phyloP scores from a whole-genome alignment of 208 protist species.

The Endotrypanum monterogeii region DNA sequence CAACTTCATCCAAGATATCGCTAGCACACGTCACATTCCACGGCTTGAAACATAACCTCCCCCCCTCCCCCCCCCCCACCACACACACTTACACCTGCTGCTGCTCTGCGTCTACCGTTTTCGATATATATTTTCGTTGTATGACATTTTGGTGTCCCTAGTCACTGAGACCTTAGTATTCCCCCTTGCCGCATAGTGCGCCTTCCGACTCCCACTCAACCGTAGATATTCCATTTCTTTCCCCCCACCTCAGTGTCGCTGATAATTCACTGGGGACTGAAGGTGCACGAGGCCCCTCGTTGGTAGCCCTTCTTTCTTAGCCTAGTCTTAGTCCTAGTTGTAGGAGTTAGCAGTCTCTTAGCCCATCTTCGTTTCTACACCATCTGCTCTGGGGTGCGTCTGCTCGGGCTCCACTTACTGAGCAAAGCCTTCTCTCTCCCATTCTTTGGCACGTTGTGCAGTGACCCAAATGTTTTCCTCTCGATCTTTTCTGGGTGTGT shows the following conservation, averaged over 20 bases:
- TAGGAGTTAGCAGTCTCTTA: not conserved
- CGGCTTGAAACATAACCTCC: not conserved
- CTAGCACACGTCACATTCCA: not conserved
- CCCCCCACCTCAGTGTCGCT: not conserved
- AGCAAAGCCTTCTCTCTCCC: not conserved
- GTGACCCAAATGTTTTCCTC: constrained; percentile 17
- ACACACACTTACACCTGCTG: not conserved
- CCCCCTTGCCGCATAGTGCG: not conserved
- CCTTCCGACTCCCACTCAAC: not conserved
- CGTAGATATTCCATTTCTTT: not conserved
- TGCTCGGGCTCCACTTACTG: not conserved
- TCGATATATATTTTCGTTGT: not conserved
- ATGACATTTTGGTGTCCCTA: not conserved
- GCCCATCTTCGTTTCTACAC: not conserved
- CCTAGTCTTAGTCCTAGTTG: not conserved
- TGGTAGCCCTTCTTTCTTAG: not conserved
- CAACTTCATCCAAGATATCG: not conserved
- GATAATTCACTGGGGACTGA: not conserved
- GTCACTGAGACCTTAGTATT: not conserved
- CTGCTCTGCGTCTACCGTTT: not conserved
- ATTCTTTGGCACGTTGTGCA: not conserved
- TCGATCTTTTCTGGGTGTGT: constrained; percentile 32
- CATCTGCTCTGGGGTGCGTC: not conserved
- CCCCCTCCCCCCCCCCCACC: no score
- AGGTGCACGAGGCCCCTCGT: not conserved